Conservation (phyloP, 345 rosid species). For the Hevea brasiliensis region DNA sequence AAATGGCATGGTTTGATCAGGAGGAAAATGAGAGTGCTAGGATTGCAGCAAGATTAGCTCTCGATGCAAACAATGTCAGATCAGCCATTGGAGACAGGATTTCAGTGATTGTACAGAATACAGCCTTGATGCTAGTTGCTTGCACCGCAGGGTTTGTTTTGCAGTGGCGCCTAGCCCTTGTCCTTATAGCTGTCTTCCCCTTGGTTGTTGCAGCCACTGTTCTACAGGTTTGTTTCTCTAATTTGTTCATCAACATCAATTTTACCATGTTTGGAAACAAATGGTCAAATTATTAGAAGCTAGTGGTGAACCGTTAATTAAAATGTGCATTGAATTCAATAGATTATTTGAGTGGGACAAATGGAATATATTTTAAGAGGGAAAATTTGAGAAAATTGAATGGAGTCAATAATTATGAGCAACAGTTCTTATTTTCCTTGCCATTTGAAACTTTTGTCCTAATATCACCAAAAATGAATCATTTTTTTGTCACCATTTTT, state of each 20-base stretch:
- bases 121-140: slow-evolving; percentile 90
- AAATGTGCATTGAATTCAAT: background rate
- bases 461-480: background rate
- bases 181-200: slow-evolving; percentile 89
- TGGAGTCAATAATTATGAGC: background rate
- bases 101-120: slow-evolving; percentile 93
- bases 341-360: too few relatives aligned
- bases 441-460: background rate
- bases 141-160: slow-evolving; percentile 96
- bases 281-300: background rate
- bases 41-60: slow-evolving; percentile 83
- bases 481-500: background rate
- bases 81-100: slow-evolving; percentile 98
- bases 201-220: slow-evolving; percentile 98
- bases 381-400: background rate
- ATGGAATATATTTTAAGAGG: too few relatives aligned
- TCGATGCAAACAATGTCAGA: slow-evolving; percentile 96
- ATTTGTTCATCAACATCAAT: background rate
- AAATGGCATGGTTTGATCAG: slow-evolving; percentile 98
- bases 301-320: background rate
- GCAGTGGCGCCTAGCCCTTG: slow-evolving; percentile 99
- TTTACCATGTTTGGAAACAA: background rate
- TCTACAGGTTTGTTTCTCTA: slow-evolving; percentile 65
- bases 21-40: slow-evolving; percentile 96
- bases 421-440: background rate